phyloP scores from a whole-genome alignment of 2,329 filamentous ascomycete species.

The Rhinocladiella similis region DNA sequence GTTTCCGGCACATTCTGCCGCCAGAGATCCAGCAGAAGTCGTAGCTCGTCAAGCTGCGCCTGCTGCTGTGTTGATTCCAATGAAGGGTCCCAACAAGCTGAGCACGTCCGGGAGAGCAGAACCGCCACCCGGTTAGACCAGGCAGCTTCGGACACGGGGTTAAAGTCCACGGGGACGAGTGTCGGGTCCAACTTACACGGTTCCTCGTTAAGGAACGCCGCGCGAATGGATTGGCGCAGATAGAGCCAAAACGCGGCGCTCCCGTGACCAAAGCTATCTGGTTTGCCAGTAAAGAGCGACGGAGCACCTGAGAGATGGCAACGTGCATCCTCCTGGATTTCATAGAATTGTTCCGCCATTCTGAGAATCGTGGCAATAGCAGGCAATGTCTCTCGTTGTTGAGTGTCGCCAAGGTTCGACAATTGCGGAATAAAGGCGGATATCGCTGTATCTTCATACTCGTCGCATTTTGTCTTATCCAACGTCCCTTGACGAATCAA shows the following conservation, averaged over 20 bases:
- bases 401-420: not conserved
- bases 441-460: not conserved
- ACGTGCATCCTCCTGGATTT: conserved; percentile 4
- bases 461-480: not conserved
- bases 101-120: not conserved
- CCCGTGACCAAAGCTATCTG: not conserved
- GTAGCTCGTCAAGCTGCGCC: not conserved
- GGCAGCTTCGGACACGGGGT: conserved; percentile 1
- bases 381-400: not conserved
- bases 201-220: conserved; percentile 12
- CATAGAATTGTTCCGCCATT: conserved; percentile 13
- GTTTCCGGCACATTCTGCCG: not conserved
- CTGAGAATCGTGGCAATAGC: conserved; percentile 4
- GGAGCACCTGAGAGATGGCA: conserved; percentile 8
- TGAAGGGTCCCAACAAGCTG: not conserved
- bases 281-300: conserved; percentile 4
- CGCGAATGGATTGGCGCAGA: conserved; percentile 7
- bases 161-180: not conserved
- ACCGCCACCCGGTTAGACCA: conserved; percentile 11
- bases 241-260: conserved; percentile 7
- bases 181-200: conserved; percentile 5
- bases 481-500: not conserved
- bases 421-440: not conserved
- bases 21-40: not conserved
- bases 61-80: not conserved